Evolutionary conservation across 2,329 filamentous ascomycete genomes (phyloP).

Genomic region (Monosporascus sp.): DNA sequence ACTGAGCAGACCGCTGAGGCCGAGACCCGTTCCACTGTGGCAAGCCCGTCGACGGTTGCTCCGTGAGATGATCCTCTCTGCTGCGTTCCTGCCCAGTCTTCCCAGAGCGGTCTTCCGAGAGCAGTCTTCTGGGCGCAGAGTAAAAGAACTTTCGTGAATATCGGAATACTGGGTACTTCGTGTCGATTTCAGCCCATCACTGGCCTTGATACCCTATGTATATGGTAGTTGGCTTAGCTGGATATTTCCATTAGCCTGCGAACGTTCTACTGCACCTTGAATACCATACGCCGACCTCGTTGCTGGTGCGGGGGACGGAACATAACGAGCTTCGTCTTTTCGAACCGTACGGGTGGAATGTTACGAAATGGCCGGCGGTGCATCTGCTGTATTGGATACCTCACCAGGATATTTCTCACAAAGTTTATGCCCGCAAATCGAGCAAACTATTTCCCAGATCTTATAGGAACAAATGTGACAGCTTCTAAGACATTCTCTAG

Average conservation of each 20-base stretch:
- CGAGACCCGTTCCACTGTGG: background rate
- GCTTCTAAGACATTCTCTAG: constrained; percentile 26
- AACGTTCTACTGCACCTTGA: background rate
- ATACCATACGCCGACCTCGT: background rate
- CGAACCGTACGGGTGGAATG: constrained; percentile 9
- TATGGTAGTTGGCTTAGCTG: background rate
- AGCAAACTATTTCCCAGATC: constrained; percentile 35
- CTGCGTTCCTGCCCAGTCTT: background rate
- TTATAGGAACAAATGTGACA: constrained; percentile 47
- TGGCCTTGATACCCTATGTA: background rate
- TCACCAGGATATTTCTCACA: constrained; percentile 42
- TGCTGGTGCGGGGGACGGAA: constrained; percentile 2
- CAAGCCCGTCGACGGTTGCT: background rate
- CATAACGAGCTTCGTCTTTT: constrained; percentile 9
- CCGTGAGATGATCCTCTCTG: background rate
- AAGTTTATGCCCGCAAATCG: constrained; percentile 45
- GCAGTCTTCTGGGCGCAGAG: background rate
- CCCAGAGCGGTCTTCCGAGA: background rate
- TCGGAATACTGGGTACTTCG: background rate
- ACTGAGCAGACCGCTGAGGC: background rate
- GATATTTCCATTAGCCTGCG: background rate
- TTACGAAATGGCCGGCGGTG: constrained; percentile 17
- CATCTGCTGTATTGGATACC: constrained; percentile 17
- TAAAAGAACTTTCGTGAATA: background rate
- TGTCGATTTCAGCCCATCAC: background rate